Conservation (phyloP, 306 rosid genomes). For the Betula pendula region DNA sequence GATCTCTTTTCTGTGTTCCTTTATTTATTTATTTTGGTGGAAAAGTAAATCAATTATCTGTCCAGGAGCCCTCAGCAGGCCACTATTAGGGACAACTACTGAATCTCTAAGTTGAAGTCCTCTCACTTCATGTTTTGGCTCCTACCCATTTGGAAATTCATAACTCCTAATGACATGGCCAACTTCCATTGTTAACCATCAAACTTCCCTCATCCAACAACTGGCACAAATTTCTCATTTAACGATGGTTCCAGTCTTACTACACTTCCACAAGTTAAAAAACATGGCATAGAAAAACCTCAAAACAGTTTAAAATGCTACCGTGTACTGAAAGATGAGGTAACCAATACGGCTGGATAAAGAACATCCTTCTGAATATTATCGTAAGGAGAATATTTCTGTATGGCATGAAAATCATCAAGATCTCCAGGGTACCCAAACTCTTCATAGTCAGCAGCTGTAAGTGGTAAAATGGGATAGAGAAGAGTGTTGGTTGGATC, state of each 20-base stretch:
- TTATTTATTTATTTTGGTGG: background rate
- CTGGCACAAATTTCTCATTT: background rate
- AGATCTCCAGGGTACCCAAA: slow-evolving; percentile 86
- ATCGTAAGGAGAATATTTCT: slow-evolving; percentile 82
- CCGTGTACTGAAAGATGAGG: slow-evolving; percentile 87
- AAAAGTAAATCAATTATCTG: background rate
- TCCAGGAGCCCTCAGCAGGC: background rate
- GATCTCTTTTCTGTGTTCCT: background rate
- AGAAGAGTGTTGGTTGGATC: slow-evolving; percentile 83
- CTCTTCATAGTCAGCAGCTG: slow-evolving; percentile 75
- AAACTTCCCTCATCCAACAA: background rate
- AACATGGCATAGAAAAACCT: slow-evolving; percentile 6
- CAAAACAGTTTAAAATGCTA: slow-evolving; percentile 27
- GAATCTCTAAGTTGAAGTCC: background rate
- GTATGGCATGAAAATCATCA: slow-evolving; percentile 79
- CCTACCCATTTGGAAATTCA: background rate
- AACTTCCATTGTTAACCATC: background rate
- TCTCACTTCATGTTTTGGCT: background rate
- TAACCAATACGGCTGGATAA: slow-evolving; percentile 74
- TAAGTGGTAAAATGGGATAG: slow-evolving; percentile 78
- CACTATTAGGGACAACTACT: background rate
- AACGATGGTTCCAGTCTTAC: slow-evolving; percentile 7
- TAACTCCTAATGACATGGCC: background rate
- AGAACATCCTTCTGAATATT: slow-evolving; percentile 73
- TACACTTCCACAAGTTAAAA: slow-evolving; percentile 8